Evolutionary conservation across 805 yeast genomes (phyloP).

Genomic region (Metschnikowia lachancei): DNA sequence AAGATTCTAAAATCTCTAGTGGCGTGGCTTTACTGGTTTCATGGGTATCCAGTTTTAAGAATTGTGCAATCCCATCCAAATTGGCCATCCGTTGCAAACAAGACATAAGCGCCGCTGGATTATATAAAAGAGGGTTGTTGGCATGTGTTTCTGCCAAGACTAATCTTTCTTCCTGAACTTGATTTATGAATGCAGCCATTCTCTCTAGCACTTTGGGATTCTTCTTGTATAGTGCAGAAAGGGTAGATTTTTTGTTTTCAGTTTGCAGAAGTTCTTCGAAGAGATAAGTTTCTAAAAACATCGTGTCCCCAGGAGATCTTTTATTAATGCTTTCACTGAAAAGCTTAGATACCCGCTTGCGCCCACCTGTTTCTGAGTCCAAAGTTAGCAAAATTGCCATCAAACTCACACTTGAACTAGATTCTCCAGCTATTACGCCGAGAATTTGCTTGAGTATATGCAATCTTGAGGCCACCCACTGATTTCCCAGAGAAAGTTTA

Average conservation of each 20-base stretch:
- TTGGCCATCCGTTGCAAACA: constrained; percentile 15
- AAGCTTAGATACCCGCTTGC: constrained; percentile 26
- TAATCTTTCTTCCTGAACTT: constrained; percentile 15
- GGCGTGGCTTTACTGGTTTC: constrained; percentile 8
- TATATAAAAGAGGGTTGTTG: constrained; percentile 9
- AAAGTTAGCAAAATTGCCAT: constrained; percentile 27
- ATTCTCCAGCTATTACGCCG: constrained; percentile 24
- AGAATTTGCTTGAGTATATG: constrained; percentile 16
- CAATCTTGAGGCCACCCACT: constrained; percentile 16
- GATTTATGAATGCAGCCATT: constrained; percentile 14
- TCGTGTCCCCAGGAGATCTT: constrained; percentile 1
- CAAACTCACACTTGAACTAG: constrained; percentile 34
- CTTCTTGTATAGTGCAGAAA: constrained; percentile 12
- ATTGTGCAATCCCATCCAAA: constrained; percentile 10
- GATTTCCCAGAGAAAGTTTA: constrained; percentile 17
- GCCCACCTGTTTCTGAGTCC: constrained; percentile 26
- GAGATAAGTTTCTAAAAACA: constrained; percentile 15
- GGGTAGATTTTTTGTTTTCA: background rate
- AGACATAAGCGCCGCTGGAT: constrained; percentile 14
- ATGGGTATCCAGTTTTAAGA: constrained; percentile 2
- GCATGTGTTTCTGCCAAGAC: constrained; percentile 8
- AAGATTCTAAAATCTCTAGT: constrained; percentile 13
- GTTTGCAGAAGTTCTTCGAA: constrained; percentile 10
- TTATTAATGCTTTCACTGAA: constrained; percentile 22
- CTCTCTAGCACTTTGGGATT: constrained; percentile 9